A percentile compares a stretch with the other conserved stretches of the same genome.
Evolutionary conservation across 1,139 yeast species (phyloP).

Genomic region (Yamadazyma epiphylla): DNA sequence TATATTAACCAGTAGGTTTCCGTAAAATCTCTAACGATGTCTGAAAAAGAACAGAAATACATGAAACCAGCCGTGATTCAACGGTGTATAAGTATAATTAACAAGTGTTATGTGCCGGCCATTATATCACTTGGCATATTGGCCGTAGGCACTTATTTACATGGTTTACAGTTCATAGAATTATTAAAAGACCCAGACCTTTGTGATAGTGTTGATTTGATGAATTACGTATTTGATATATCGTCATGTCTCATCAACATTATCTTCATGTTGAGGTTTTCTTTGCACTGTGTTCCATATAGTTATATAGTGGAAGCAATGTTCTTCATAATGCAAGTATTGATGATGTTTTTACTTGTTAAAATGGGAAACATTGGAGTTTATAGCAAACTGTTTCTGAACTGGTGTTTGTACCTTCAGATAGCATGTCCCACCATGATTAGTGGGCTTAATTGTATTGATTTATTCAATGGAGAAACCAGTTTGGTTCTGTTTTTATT

Average conservation of each 20-base stretch:
- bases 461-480: conserved; percentile 1
- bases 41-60: no score
- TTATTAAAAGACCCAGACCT: neutral
- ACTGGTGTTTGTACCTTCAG: conserved; percentile 3
- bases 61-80: no score
- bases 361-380: no score
- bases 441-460: conserved; percentile 4
- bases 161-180: neutral
- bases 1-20: no score
- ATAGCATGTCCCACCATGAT: conserved; percentile 6
- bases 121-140: neutral
- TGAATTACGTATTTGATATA: conserved; percentile 11
- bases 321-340: no score
- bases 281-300: no score
- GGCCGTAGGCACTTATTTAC: conserved; percentile 1
- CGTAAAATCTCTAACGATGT: no score
- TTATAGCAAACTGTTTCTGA: no score
- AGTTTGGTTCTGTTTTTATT: conserved; percentile 4
- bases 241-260: conserved; percentile 19
- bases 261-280: conserved; percentile 19
- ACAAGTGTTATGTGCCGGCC: neutral
- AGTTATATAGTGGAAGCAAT: no score
- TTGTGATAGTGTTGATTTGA: neutral
- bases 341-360: conserved; percentile 3
- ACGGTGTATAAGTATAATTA: no score